Evolutionary conservation across 805 yeast species (phyloP), one percentile per base, ranked within the genome.

Genomic region (Osmozyma mogii): DNA sequence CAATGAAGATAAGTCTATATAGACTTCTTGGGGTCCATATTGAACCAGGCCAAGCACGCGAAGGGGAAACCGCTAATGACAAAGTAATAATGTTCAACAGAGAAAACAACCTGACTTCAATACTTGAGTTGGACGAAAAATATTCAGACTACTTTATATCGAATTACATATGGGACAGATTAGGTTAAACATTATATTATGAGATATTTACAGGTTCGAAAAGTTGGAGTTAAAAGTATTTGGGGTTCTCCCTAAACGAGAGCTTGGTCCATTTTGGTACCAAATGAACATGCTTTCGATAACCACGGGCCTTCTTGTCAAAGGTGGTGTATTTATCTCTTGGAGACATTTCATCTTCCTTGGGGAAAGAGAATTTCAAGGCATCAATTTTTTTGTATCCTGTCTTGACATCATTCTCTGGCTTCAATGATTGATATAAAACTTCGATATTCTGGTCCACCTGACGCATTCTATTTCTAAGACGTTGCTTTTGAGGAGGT

Each of bases 221-320:
- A 16, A 16, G 16, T 19, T 10, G 10, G 50, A 21, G 25, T 32
- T 61, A 83, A 53, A 71, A 79, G 50, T 78, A 69, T 36, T 68
- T 68, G 25, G 96, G 96, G 49, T 83, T 81, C 35, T 71, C 75
- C 63, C 96, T 77, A 55, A 78, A 70, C 6, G 94, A 74, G 38
- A 75, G 53, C 61, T 79, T 85, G 31, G 96, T 87, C 94, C 95
- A 87, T 52, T 87, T 84, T 13, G 96, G 95, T 24, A 80, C 82
- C 54, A 76, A 63, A 50, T 89, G 97, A 15, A 84, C 75, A 40
- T 88, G 78, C 61, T 87, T 89, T 63, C 97, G 75, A 59, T 89
- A 92, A 13, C 78, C 78, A 47, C 69, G 75, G 9, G 78, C 70
- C 45, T 75, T 75, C 55, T 72, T 80, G 58, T 75, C 77, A 61